These are phyloP conservation scores for Funneliformis caledonium DNA, from an alignment of 371 early-diverging fungal genomes.

Conservation along the genomic window DNA sequence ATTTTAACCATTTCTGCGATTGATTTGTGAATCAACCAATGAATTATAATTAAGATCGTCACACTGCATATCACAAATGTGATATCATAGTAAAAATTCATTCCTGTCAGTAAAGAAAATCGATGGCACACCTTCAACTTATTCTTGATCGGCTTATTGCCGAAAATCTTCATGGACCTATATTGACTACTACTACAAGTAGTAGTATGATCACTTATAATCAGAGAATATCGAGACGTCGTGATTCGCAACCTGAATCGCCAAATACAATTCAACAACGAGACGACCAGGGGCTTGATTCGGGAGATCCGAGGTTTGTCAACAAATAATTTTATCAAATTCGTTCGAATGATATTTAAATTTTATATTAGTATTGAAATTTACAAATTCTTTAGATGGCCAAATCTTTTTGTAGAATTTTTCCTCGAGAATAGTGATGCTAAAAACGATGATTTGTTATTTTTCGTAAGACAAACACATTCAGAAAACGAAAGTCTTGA, in stretches of 20 bases:
- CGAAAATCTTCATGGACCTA: slow-evolving; percentile 39
- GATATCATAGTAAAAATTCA: too few species aligned
- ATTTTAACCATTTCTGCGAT: too few species aligned
- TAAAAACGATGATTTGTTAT: slow-evolving; percentile 75
- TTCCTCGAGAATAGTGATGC: slow-evolving; percentile 65
- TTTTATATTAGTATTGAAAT: neutral
- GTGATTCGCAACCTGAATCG: slow-evolving; percentile 5
- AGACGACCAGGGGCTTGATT: slow-evolving; percentile 44
- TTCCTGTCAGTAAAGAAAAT: neutral
- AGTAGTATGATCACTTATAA: neutral
- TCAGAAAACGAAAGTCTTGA: slow-evolving; percentile 53
- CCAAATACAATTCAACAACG: neutral
- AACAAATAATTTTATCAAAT: neutral
- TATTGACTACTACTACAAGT: neutral
- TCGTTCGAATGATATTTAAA: neutral
- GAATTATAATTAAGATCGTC: too few species aligned
- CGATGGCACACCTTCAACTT: slow-evolving; percentile 32
- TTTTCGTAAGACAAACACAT: slow-evolving; percentile 66
- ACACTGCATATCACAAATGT: too few species aligned
- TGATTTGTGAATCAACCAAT: too few species aligned
- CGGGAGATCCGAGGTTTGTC: slow-evolving; percentile 47
- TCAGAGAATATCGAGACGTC: neutral
- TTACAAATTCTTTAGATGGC: slow-evolving; percentile 54
- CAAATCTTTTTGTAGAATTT: slow-evolving; percentile 63
- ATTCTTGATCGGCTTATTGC: slow-evolving; percentile 37